A percentile compares a stretch with the other conserved stretches of the same genome.
phyloP scores from a whole-genome alignment of 1,139 yeast species.

The Pichia kudriavzevii region DNA sequence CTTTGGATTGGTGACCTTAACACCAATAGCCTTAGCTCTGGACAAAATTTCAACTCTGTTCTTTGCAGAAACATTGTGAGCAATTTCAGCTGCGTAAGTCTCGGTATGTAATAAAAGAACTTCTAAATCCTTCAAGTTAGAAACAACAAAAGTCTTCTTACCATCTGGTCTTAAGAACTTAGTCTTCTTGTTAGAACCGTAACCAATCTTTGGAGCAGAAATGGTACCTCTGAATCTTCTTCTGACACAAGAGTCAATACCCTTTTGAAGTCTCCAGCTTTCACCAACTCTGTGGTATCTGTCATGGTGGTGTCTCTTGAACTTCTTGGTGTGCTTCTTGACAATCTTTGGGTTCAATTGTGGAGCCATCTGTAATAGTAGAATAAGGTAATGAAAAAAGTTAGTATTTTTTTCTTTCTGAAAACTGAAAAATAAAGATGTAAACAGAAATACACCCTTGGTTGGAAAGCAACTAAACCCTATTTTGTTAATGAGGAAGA shows the following conservation, averaged over 20 bases:
- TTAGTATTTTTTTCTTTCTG: conserved; percentile 4
- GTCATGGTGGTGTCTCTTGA: conserved; percentile 99
- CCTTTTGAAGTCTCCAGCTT: conserved; percentile 99
- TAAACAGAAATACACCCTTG: too few relatives aligned
- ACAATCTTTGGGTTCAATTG: conserved; percentile 98
- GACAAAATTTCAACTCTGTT: conserved; percentile 96
- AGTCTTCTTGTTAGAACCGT: conserved; percentile 99
- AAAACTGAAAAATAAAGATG: neutral
- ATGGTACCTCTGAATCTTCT: conserved; percentile 99
- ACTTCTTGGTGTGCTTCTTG: conserved; percentile 98
- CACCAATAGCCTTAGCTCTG: conserved; percentile 97
- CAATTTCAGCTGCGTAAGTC: conserved; percentile 99
- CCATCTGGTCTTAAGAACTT: conserved; percentile 95
- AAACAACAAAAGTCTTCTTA: conserved; percentile 93
- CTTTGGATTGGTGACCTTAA: conserved; percentile 98
- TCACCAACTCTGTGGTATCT: conserved; percentile 97
- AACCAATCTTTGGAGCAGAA: conserved; percentile 99
- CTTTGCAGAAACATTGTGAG: conserved; percentile 96
- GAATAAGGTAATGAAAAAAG: neutral
- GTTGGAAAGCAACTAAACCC: too few relatives aligned
- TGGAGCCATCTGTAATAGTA: conserved; percentile 71
- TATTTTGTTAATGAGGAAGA: too few relatives aligned
- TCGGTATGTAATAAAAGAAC: conserved; percentile 94
- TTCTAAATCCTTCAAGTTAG: conserved; percentile 91
- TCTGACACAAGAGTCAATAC: conserved; percentile 99